Evolutionary conservation across 495 filamentous ascomycete genomes (phyloP), one percentile per base, ranked within the genome.

Genomic region (Xylaria scruposa): DNA sequence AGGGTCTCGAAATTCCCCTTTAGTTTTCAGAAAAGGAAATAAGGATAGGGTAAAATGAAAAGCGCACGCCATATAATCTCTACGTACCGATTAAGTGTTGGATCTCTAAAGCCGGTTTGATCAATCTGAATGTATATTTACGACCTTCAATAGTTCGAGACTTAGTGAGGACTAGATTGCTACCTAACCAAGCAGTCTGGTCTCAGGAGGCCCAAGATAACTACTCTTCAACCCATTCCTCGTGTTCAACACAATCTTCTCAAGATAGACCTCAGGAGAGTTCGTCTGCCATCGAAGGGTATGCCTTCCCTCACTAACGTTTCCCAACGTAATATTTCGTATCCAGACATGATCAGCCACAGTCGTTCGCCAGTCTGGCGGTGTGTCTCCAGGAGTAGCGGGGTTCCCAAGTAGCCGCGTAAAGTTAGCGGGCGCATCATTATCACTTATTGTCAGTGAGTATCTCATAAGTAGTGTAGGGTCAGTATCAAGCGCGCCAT

Each of bases 161-260:
- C 4, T 19, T 19, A 12, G 24, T 15, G 26, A 3, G 1, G 8
- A 15, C 3, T 31, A 31, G 8, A 3, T 29, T 26, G 1, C 24
- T 63, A 24, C 62, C 29, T 67, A 67, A 51, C 4, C 31, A 36
- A 70, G 29, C 36, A 61, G 31, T 17, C 12, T 49, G 0, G 67
- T 88, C 83, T 88, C 87, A 9, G 88, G 87, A 47, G 89, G 89
- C 19, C 89, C 90, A 47, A 91, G 77, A 79, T 91, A 91, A 68
- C 83, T 87, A 51, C 77, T 72, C 69, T 80, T 82, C 51, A 90
- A 83, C n/a, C 85, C 87, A 5, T 86, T 87, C 24, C 69, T 33
- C 21, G 89, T 75, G 79, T 91, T 83, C 38, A 91, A 40, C 47
- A 90, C 83, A 58, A 90, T 79, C 76, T 89, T 91, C 80, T 91